A percentile compares a stretch with the other conserved stretches of the same genome.
Conservation (phyloP, 805 yeast species). For the Lachancea quebecensis region DNA sequence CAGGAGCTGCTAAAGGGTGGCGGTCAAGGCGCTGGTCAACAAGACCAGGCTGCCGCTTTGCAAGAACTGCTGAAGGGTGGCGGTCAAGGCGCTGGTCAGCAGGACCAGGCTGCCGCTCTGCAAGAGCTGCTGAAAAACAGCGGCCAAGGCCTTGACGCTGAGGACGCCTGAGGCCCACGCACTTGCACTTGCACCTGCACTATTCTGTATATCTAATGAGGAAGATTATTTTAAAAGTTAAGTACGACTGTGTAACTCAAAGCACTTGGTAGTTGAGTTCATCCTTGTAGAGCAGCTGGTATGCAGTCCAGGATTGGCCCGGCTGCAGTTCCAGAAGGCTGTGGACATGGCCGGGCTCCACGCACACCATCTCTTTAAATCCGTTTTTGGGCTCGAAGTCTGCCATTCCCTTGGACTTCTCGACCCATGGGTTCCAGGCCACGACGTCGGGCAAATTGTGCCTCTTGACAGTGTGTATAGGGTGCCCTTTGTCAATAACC, state of each 20-base stretch:
- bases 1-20: constrained; percentile 6
- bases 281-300: constrained; percentile 54
- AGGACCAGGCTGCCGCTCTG: constrained; percentile 6
- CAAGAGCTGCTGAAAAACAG: constrained; percentile 6
- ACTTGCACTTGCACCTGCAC: neutral
- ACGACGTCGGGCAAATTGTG: constrained; percentile 61
- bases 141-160: constrained; percentile 4
- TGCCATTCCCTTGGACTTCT: constrained; percentile 72
- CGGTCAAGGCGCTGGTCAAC: constrained; percentile 26
- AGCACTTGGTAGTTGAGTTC: constrained; percentile 54
- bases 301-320: constrained; percentile 71
- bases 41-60: constrained; percentile 12
- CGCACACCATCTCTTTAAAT: constrained; percentile 80
- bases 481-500: constrained; percentile 65
- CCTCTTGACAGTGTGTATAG: constrained; percentile 60
- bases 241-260: constrained; percentile 11
- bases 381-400: constrained; percentile 88
- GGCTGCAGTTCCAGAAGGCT: constrained; percentile 57
- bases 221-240: neutral
- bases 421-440: constrained; percentile 97
- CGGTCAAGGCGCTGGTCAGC: constrained; percentile 7
- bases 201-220: neutral
- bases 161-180: neutral
- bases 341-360: constrained; percentile 88
- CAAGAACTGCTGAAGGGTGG: constrained; percentile 7